These are phyloP conservation scores for Hypoxylon sp. DNA, from an alignment of 2,329 filamentous ascomycete species.

Conservation along the genomic window DNA sequence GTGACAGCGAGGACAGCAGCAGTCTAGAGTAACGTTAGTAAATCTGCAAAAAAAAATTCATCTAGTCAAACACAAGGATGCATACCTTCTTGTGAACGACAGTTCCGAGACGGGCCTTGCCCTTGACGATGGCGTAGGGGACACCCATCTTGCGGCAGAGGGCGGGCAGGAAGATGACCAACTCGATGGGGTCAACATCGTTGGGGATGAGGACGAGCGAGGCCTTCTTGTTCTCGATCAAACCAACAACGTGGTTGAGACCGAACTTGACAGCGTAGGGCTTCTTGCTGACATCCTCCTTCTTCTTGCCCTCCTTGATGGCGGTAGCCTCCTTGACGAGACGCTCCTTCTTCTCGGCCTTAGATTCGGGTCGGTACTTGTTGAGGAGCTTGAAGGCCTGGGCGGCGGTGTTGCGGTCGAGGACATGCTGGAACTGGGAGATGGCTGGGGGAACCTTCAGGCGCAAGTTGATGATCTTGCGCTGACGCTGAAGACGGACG, in stretches of 20 bases:
- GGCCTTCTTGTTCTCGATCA: slow-evolving; percentile 99
- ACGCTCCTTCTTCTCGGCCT: slow-evolving; percentile 99
- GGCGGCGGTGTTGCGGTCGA: slow-evolving; percentile 95
- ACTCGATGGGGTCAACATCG: slow-evolving; percentile 99
- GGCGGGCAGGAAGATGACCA: slow-evolving; percentile 98
- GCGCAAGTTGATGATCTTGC: slow-evolving; percentile 96
- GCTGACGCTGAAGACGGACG: slow-evolving; percentile 93
- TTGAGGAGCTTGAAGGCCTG: slow-evolving; percentile 99
- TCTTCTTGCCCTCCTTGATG: slow-evolving; percentile 99
- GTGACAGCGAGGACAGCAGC: slow-evolving; percentile 95
- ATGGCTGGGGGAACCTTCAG: slow-evolving; percentile 98
- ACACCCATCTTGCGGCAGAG: slow-evolving; percentile 99
- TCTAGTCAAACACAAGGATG: slow-evolving; percentile 5
- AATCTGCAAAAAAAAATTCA: not conserved
- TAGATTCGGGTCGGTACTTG: slow-evolving; percentile 99
- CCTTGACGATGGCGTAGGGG: slow-evolving; percentile 99
- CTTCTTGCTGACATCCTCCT: slow-evolving; percentile 99
- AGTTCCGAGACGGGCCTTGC: slow-evolving; percentile 98
- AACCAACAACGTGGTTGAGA: slow-evolving; percentile 98
- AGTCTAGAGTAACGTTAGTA: slow-evolving; percentile 70
- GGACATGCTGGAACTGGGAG: slow-evolving; percentile 96
- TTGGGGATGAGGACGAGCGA: slow-evolving; percentile 97
- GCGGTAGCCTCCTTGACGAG: slow-evolving; percentile 97
- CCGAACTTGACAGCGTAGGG: slow-evolving; percentile 99
- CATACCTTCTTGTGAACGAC: slow-evolving; percentile 99